Evolutionary conservation across 2,329 filamentous ascomycete species (phyloP).

Genomic region (Chaetomiaceae sp.): DNA sequence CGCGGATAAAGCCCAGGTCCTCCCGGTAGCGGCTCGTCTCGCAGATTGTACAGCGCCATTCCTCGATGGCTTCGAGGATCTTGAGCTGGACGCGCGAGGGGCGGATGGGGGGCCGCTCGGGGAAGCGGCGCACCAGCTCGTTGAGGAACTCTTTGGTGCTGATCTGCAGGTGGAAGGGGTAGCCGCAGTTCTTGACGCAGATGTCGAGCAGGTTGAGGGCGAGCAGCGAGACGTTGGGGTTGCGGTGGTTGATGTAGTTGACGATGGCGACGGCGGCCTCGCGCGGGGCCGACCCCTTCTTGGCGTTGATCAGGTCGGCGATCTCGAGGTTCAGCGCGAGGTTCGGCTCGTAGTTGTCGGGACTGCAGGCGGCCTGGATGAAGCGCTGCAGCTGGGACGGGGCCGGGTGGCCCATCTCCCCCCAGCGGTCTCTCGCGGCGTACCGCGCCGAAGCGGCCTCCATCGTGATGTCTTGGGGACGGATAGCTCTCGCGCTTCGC

Average conservation of each 20-base stretch:
- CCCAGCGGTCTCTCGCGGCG: conserved; percentile 91
- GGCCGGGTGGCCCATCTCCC: conserved; percentile 70
- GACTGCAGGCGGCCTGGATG: conserved; percentile 93
- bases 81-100: conserved; percentile 82
- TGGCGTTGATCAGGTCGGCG: conserved; percentile 90
- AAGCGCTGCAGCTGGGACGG: conserved; percentile 89
- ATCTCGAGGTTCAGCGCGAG: conserved; percentile 96
- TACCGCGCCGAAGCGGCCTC: conserved; percentile 95
- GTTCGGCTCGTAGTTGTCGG: conserved; percentile 97
- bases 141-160: conserved; percentile 99
- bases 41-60: conserved; percentile 98
- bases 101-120: conserved; percentile 84
- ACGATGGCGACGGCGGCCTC: conserved; percentile 93
- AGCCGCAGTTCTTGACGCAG: conserved; percentile 99
- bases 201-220: conserved; percentile 93
- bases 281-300: conserved; percentile 92
- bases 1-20: conserved; percentile 89
- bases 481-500: neutral
- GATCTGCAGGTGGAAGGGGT: conserved; percentile 97
- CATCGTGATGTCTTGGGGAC: conserved; percentile 54
- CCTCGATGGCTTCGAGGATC: conserved; percentile 94
- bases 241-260: conserved; percentile 92
- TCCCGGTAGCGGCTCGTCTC: conserved; percentile 97
- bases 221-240: conserved; percentile 88
- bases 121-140: conserved; percentile 92